Evolutionary conservation across 768 basidiomycete species (phyloP), one percentile per base, ranked within the genome.

Genomic region (Favolaschia claudopus): DNA sequence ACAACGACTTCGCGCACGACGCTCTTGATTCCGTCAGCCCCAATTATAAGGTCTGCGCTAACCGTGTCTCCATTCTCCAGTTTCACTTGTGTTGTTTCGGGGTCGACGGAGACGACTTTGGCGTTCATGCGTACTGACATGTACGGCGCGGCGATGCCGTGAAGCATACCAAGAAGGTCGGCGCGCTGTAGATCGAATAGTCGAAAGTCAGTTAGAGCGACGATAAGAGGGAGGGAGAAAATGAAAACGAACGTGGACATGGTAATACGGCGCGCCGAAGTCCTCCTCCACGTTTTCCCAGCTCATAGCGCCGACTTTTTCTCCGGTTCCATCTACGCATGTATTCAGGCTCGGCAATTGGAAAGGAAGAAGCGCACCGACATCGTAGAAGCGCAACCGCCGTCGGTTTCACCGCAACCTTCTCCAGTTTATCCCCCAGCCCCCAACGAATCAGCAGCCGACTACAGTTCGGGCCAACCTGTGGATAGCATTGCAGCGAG

Each of bases 21-120:
- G 63, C 85, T 85, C 72, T 82, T 83, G 24, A 79, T 70, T 5
- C 83, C 83, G 52, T 85, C 82, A 0, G 80, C 80, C 5, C 82
- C 82, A 12, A 85, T 74, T 28, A 83, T 70, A 22, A 84, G 63
- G 53, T 85, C 82, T 1, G 78, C 74, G 7, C 63, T 58, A 7
- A 85, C 55, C n/a, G 76, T 68, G 42, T 78, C 74, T 4, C 83
- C 83, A 1, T 77, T 77, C 39, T 73, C 72, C 27, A 83, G 74
- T 0, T 74, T 79, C 17, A 82, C 70, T 13, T 62, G 60, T 1
- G 78, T 76, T 31, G 44, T 42, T 3, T 60, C 50, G 5, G 66
- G 58, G 19, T 75, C 49, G 39, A 74, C 46, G 36, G 52, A 53
- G 1, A 74, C 72, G 24, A 81, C 80, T 33, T 74, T 74, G 32